Conservation (phyloP, 257 asterid species). For the Solanum gracilifrons region DNA sequence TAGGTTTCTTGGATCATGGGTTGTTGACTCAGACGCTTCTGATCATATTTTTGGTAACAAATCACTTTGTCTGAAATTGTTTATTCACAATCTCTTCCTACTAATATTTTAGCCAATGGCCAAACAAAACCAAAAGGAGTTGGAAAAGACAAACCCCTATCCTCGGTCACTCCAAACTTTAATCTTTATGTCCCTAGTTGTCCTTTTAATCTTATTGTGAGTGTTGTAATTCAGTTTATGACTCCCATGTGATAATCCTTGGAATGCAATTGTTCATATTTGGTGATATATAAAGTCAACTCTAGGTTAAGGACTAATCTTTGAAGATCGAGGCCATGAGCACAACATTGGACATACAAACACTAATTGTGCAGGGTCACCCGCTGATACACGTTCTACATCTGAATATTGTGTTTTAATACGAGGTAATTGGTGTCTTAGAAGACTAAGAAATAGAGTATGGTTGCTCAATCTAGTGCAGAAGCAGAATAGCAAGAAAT, state of each 20-base stretch:
- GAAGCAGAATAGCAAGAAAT: not conserved
- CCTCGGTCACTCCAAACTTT: not conserved
- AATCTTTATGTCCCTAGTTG: not conserved
- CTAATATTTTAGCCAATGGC: not conserved
- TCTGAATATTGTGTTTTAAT: not conserved
- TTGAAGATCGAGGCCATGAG: not conserved
- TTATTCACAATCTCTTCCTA: not conserved
- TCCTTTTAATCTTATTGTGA: not conserved
- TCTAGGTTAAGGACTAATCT: not conserved
- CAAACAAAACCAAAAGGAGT: not conserved
- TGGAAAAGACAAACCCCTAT: not conserved
- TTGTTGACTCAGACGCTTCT: not conserved
- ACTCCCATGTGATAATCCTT: not conserved
- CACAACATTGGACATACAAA: not conserved
- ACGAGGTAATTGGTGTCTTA: not conserved
- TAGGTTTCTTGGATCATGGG: not conserved
- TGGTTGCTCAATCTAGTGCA: not conserved
- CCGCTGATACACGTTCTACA: not conserved
- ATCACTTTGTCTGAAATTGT: not conserved
- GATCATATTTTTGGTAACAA: not conserved
- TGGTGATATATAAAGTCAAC: not conserved
- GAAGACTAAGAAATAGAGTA: not conserved
- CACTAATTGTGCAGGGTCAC: not conserved
- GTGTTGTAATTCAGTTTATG: not conserved
- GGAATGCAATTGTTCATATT: not conserved